These are phyloP conservation scores for Amaranthus palmeri DNA, from an alignment of 148 eudicot genomes.

Conservation along the genomic window DNA sequence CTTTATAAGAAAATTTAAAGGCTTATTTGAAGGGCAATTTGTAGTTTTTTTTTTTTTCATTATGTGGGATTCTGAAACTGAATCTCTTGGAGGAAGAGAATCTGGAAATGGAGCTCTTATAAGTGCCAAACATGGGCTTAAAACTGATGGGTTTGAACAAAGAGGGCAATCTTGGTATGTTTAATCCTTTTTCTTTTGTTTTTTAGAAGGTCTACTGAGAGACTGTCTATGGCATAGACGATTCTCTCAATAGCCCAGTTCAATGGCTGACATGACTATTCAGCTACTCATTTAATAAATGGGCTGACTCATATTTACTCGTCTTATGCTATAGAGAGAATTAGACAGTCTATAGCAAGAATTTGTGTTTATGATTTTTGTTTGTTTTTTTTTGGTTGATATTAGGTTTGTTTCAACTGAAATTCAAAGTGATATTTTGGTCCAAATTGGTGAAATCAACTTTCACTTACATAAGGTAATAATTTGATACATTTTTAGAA, in stretches of 20 bases:
- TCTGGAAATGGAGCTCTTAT: constrained; percentile 56
- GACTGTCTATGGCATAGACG: no score
- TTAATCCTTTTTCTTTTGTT: neutral
- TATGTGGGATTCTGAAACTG: constrained; percentile 95
- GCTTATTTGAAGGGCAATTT: neutral
- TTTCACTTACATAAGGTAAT: constrained; percentile 93
- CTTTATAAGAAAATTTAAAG: neutral
- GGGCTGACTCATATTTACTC: no score
- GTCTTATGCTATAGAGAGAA: no score
- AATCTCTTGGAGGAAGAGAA: constrained; percentile 57
- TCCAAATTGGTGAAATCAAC: constrained; percentile 70
- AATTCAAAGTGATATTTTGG: constrained; percentile 81
- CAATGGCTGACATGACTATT: no score
- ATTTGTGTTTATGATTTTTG: no score
- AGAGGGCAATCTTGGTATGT: constrained; percentile 92
- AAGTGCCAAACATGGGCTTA: constrained; percentile 57
- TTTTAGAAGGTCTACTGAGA: no score
- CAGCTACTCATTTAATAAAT: no score
- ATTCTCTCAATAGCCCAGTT: no score
- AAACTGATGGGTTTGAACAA: constrained; percentile 86
- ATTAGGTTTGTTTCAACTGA: constrained; percentile 85
- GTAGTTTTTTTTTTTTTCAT: constrained; percentile 5
- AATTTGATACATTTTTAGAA: neutral
- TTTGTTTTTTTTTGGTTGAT: no score
- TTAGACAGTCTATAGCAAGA: no score